These are phyloP conservation scores for Gossypium davidsonii DNA, from an alignment of 441 rosid species.

Conservation along the genomic window DNA sequence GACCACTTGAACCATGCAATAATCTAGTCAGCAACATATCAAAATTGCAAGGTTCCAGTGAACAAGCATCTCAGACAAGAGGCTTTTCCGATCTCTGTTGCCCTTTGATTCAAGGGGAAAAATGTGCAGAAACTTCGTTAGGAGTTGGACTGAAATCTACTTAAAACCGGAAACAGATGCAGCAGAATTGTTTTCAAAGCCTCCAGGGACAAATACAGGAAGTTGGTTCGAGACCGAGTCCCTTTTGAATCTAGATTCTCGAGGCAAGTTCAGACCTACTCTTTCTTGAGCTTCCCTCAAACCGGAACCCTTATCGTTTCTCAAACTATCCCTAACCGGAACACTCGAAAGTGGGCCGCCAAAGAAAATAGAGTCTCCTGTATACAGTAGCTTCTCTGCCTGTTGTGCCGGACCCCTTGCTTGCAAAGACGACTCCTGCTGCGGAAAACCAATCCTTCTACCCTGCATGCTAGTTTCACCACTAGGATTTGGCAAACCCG, in stretches of 20 bases:
- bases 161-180: slow-evolving; percentile 33
- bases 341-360: slow-evolving; percentile 65
- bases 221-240: slow-evolving; percentile 66
- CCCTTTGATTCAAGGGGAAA: neutral
- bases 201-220: slow-evolving; percentile 53
- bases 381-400: slow-evolving; percentile 45
- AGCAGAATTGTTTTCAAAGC: slow-evolving; percentile 25
- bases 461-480: slow-evolving; percentile 39
- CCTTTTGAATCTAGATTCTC: slow-evolving; percentile 49
- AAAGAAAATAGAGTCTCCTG: slow-evolving; percentile 70
- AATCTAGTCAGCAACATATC: neutral
- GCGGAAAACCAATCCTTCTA: slow-evolving; percentile 32
- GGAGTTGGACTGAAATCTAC: slow-evolving; percentile 24
- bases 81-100: neutral
- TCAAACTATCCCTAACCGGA: slow-evolving; percentile 42
- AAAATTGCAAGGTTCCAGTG: neutral
- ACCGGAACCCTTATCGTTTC: slow-evolving; percentile 41
- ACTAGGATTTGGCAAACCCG: slow-evolving; percentile 23
- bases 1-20: slow-evolving; percentile 10
- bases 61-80: slow-evolving; percentile 2
- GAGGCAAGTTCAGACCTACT: slow-evolving; percentile 35
- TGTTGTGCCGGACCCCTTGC: slow-evolving; percentile 31
- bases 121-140: slow-evolving; percentile 5
- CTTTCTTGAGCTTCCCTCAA: slow-evolving; percentile 49
- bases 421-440: slow-evolving; percentile 37